These are phyloP conservation scores for Candolleomyces efflorescens DNA, from an alignment of 768 basidiomycete genomes.

Conservation along the genomic window DNA sequence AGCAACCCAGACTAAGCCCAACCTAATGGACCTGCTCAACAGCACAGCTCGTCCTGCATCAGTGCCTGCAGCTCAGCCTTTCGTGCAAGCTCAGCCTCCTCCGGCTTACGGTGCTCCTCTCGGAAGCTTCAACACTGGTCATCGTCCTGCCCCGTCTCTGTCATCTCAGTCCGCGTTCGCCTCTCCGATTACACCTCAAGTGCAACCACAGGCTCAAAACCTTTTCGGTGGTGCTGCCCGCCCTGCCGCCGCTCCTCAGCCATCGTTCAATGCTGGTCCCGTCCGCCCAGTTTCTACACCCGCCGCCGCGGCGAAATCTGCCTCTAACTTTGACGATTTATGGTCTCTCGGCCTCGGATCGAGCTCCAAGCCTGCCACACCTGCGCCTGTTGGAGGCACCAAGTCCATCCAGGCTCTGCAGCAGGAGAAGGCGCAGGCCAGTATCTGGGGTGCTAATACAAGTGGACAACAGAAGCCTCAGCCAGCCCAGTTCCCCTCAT, in stretches of 20 bases:
- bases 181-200: conserved; percentile 19
- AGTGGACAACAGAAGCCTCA: conserved; percentile 15
- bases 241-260: conserved; percentile 10
- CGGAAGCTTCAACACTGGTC: conserved; percentile 9
- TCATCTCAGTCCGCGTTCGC: conserved; percentile 28
- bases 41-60: conserved; percentile 22
- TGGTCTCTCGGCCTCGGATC: conserved; percentile 79
- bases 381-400: conserved; percentile 26
- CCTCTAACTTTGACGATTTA: conserved; percentile 76
- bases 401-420: conserved; percentile 90
- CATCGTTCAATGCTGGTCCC: neutral
- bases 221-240: conserved; percentile 27
- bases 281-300: conserved; percentile 18
- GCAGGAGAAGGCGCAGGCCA: conserved; percentile 78
- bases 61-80: conserved; percentile 23
- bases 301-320: conserved; percentile 32
- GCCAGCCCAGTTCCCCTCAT: conserved; percentile 21
- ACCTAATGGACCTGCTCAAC: conserved; percentile 49
- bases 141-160: conserved; percentile 33
- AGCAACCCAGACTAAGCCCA: conserved; percentile 27
- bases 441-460: conserved; percentile 62
- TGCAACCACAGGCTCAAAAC: conserved; percentile 21
- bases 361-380: conserved; percentile 31
- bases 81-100: conserved; percentile 27
- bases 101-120: conserved; percentile 20